Conservation (phyloP, 805 yeast species). For the Kodamaea leandrae region DNA sequence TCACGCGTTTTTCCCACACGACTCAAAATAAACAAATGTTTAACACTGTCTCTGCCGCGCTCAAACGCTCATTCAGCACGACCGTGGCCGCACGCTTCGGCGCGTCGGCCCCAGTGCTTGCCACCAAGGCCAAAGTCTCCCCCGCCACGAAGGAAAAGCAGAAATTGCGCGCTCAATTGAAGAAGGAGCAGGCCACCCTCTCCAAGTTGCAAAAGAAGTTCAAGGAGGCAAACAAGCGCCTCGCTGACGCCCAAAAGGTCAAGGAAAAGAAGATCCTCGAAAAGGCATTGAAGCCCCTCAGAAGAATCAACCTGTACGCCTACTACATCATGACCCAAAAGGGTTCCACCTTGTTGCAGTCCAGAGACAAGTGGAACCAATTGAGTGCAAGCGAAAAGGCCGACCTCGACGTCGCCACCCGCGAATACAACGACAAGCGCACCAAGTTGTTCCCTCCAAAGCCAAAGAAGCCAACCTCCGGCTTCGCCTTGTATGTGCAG, state of each 20-base stretch:
- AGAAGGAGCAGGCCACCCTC: conserved; percentile 17
- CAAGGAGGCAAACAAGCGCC: conserved; percentile 17
- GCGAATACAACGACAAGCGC: conserved; percentile 26
- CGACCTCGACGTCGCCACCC: conserved; percentile 23
- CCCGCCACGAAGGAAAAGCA: conserved; percentile 12
- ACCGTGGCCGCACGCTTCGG: not conserved
- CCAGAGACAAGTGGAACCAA: conserved; percentile 23
- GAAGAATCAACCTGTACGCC: conserved; percentile 23
- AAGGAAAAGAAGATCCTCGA: conserved; percentile 14
- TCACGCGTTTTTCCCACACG: no score
- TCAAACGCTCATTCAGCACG: not conserved
- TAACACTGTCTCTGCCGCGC: no score
- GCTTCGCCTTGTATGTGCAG: conserved; percentile 31
- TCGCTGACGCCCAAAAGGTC: conserved; percentile 17
- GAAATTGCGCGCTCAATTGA: conserved; percentile 17
- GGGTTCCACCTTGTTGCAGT: conserved; percentile 16
- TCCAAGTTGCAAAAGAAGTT: conserved; percentile 18
- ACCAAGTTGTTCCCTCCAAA: conserved; percentile 26
- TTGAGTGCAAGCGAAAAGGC: conserved; percentile 31
- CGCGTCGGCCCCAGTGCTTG: not conserved
- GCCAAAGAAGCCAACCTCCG: conserved; percentile 32
- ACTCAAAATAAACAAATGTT: no score
- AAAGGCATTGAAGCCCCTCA: conserved; percentile 25
- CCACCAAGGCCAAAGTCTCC: conserved; percentile 4
- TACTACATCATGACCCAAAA: conserved; percentile 24